A percentile compares a stretch with the other conserved stretches of the same genome.
Conservation (phyloP, 768 basidiomycete species). For the Pulveroboletus sp. region DNA sequence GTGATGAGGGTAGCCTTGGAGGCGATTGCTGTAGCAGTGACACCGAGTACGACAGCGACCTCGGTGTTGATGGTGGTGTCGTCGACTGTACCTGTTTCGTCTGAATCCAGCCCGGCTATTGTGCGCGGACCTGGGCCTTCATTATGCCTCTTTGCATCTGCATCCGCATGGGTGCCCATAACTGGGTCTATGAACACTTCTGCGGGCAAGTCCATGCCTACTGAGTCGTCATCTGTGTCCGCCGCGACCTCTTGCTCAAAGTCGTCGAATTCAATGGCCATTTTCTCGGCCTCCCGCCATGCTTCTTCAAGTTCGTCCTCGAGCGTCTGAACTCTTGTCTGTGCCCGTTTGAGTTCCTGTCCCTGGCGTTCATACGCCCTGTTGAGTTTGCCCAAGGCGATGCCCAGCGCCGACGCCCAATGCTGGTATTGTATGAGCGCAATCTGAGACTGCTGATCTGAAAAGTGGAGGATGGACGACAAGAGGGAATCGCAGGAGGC, state of each 20-base stretch:
- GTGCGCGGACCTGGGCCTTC: constrained; percentile 3
- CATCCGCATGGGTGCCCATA: too few species aligned
- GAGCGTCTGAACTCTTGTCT: constrained; percentile 47
- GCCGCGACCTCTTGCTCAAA: constrained; percentile 37
- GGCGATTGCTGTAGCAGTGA: constrained; percentile 36
- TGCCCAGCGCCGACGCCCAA: constrained; percentile 69
- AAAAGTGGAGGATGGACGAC: constrained; percentile 51
- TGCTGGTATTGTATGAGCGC: constrained; percentile 57
- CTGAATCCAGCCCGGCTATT: constrained; percentile 12
- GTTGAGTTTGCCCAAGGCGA: constrained; percentile 78
- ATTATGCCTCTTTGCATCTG: constrained; percentile 4
- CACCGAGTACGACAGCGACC: constrained; percentile 32
- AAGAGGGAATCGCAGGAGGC: constrained; percentile 54
- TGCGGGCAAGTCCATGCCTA: neutral
- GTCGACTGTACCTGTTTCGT: constrained; percentile 25
- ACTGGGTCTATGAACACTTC: neutral
- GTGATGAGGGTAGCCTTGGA: constrained; percentile 33
- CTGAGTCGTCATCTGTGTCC: constrained; percentile 8
- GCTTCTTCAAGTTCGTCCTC: constrained; percentile 74
- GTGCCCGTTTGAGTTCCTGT: constrained; percentile 47
- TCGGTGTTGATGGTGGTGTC: constrained; percentile 23
- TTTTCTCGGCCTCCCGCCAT: constrained; percentile 70
- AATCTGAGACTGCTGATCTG: constrained; percentile 65
- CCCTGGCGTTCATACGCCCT: constrained; percentile 65
- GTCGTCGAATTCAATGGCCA: constrained; percentile 70